phyloP scores from a whole-genome alignment of 306 rosid species.

The Castanopsis chinensis region DNA sequence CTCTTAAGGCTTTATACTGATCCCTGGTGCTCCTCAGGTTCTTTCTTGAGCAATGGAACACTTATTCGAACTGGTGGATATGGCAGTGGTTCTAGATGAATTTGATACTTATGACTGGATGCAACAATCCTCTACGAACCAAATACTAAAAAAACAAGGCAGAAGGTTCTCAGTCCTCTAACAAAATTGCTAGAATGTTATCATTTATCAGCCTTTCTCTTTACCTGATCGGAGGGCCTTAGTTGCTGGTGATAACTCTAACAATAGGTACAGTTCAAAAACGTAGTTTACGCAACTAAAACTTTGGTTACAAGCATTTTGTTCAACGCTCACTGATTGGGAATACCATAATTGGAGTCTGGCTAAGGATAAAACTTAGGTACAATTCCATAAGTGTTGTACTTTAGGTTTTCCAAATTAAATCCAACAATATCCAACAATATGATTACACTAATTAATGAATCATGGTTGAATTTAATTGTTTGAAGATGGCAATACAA shows the following conservation, averaged over 20 bases:
- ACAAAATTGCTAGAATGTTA: constrained; percentile 69
- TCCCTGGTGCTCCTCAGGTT: constrained; percentile 87
- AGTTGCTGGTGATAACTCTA: constrained; percentile 68
- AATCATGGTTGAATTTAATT: too few species aligned
- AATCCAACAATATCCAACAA: too few species aligned
- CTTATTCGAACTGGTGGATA: constrained; percentile 66
- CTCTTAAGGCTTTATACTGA: constrained; percentile 54
- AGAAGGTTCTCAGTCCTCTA: constrained; percentile 58
- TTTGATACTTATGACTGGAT: constrained; percentile 54
- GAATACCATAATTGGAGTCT: constrained; percentile 49
- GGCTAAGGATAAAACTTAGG: constrained; percentile 6
- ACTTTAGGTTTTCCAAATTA: too few species aligned
- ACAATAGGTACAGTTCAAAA: constrained; percentile 39
- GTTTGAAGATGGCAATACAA: too few species aligned
- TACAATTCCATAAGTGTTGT: too few species aligned
- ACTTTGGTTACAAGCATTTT: constrained; percentile 76
- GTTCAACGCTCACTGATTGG: constrained; percentile 49
- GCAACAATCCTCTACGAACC: constrained; percentile 58
- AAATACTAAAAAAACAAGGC: constrained; percentile 21
- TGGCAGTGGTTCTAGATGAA: constrained; percentile 38
- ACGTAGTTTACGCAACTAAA: constrained; percentile 69
- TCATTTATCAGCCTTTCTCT: constrained; percentile 70
- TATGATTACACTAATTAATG: too few species aligned
- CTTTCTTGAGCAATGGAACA: constrained; percentile 71
- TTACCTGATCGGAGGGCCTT: constrained; percentile 76